These are phyloP conservation scores for Pseudovirgaria hyperparasitica DNA, from an alignment of 2,329 filamentous ascomycete genomes.

Conservation along the genomic window DNA sequence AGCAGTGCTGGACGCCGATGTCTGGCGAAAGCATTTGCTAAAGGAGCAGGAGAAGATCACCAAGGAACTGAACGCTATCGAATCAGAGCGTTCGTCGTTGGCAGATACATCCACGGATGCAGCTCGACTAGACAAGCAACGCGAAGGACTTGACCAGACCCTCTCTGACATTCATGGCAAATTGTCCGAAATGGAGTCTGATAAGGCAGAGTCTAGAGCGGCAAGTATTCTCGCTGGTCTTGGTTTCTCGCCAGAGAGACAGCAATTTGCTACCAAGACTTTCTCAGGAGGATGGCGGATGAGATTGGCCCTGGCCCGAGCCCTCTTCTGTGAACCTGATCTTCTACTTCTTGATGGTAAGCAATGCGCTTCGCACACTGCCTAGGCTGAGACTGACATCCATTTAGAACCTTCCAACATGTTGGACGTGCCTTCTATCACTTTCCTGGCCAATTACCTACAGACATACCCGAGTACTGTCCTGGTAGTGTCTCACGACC, in stretches of 20 bases:
- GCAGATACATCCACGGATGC: slow-evolving; percentile 90
- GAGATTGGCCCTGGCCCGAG: slow-evolving; percentile 86
- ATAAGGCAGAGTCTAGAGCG: slow-evolving; percentile 91
- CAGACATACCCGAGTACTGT: slow-evolving; percentile 90
- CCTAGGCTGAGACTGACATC: slow-evolving; percentile 5
- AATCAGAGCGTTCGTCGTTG: slow-evolving; percentile 62
- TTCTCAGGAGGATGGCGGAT: slow-evolving; percentile 99
- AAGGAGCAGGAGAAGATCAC: slow-evolving; percentile 80
- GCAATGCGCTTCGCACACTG: slow-evolving; percentile 9
- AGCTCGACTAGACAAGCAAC: slow-evolving; percentile 68
- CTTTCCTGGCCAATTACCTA: slow-evolving; percentile 92
- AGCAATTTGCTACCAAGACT: slow-evolving; percentile 87
- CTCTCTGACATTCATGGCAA: slow-evolving; percentile 86
- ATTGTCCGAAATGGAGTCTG: slow-evolving; percentile 95
- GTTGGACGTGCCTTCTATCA: slow-evolving; percentile 99
- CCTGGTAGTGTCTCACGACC: slow-evolving; percentile 94
- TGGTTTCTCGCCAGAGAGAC: slow-evolving; percentile 86
- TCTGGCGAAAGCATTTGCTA: slow-evolving; percentile 93
- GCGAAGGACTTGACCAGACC: slow-evolving; percentile 81
- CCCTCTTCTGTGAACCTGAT: slow-evolving; percentile 95
- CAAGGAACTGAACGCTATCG: slow-evolving; percentile 61
- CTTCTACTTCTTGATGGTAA: slow-evolving; percentile 72
- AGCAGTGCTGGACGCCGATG: slow-evolving; percentile 91
- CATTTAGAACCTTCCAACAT: slow-evolving; percentile 86
- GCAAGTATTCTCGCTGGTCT: slow-evolving; percentile 94